Conservation (phyloP, 75 land plant genomes). For the Pseudotsuga menziesii region DNA sequence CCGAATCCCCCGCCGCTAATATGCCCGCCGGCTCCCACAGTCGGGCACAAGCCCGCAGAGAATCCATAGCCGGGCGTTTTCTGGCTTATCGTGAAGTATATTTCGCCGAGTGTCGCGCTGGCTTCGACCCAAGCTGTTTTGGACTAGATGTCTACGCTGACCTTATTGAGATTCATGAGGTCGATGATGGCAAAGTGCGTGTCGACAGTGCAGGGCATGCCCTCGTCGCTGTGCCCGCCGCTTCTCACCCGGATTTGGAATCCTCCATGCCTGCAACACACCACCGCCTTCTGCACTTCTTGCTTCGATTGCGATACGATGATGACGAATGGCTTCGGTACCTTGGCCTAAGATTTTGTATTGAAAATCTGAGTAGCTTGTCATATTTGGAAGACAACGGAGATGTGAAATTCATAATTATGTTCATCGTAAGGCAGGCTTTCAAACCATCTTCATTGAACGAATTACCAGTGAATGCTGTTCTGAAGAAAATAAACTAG, state of each 20-base stretch:
- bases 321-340: constrained; percentile 5
- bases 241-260: constrained; percentile 7
- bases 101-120: constrained; percentile 13
- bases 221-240: constrained; percentile 18
- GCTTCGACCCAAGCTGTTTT: constrained; percentile 16
- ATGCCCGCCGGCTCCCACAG: constrained; percentile 20
- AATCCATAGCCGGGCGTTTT: background rate
- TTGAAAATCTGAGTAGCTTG: background rate
- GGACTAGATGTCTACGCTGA: background rate
- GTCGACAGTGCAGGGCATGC: constrained; percentile 4
- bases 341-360: constrained; percentile 6
- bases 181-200: constrained; percentile 10
- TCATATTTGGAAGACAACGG: background rate
- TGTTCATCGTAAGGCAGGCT: background rate
- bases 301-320: constrained; percentile 2
- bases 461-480: background rate
- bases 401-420: background rate
- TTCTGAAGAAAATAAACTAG: too few relatives aligned
- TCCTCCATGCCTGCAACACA: background rate
- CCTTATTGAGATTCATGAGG: constrained; percentile 13
- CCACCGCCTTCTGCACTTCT: constrained; percentile 1
- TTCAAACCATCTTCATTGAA: background rate
- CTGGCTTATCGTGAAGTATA: background rate
- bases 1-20: constrained; percentile 20
- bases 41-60: constrained; percentile 15